Base-by-base conservation (phyloP, 2,329 filamentous ascomycete species). In the Talaromyces sp. region DNA sequence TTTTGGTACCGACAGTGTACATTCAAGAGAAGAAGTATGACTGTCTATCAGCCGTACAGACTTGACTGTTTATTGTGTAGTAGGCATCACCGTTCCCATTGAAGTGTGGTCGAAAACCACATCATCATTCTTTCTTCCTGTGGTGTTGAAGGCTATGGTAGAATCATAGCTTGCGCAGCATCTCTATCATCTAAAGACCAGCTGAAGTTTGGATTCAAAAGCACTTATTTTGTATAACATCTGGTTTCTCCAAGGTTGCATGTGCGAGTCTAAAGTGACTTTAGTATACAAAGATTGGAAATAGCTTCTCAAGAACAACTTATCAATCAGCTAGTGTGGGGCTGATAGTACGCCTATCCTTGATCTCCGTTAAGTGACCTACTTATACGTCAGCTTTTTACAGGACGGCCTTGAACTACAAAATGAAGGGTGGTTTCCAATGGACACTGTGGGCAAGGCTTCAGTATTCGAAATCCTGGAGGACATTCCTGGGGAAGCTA, bases 1-100 rank as follows among this genome's bases (percentile, higher is more conserved):
- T 31, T 60, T 54, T 52, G 5, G 42, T 52, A 18, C 52, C 58
- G n/a, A 42, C 35, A 42, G 58, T 39, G 40, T 60, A 54, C 33
- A 52, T 14, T 14, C 18, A 23, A 60, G 52, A 18, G 12, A 5
- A n/a, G 21, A 31, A 7, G 40, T 23, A 21, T 52, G 28, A 16
- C 58, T 52, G 18, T 60, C 42, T 48, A n/a, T 52, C 1, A 60
- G n/a, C 6, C 18, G 23, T 18, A 60, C 16, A n/a, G 42, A 60
- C n/a, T 60, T 12, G 11, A 42, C 7, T 50, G 42, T 60, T 12
- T 37, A 50, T 23, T 50, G 58, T 12, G 12, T 50, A 21, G 58
- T 60, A 11, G 58, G 42, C n/a, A 60, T 42, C 7, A 48, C 25
- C n/a, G 42, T 42, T 6, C 42, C 31, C 25, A 52, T 60, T 12